Conservation (phyloP, 805 yeast genomes). For the Pichia scutulata region DNA sequence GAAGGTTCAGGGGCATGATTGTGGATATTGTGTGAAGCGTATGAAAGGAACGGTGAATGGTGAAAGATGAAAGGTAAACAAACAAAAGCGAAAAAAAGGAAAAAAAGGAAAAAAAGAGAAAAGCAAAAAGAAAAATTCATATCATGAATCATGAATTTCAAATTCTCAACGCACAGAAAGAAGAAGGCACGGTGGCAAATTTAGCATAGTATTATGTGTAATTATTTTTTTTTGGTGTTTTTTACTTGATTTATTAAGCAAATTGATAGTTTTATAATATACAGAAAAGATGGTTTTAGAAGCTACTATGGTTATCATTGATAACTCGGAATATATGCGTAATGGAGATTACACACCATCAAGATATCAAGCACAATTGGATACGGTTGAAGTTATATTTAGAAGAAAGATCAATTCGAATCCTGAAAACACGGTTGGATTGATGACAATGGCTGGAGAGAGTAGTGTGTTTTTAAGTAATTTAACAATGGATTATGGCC, state of each 20-base stretch:
- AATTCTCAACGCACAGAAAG: not conserved
- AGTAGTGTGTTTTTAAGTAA: constrained; percentile 87
- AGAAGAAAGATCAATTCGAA: constrained; percentile 78
- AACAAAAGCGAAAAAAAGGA: not conserved
- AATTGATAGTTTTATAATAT: too few relatives aligned
- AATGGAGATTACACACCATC: constrained; percentile 90
- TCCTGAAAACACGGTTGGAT: constrained; percentile 91
- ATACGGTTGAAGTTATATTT: constrained; percentile 81
- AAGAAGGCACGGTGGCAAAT: not conserved
- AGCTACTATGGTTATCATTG: constrained; percentile 92
- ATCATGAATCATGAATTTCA: too few relatives aligned
- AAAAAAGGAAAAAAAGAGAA: not conserved
- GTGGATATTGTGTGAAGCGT: too few relatives aligned
- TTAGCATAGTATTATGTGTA: too few relatives aligned
- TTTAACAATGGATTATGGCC: constrained; percentile 80
- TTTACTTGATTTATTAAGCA: too few relatives aligned
- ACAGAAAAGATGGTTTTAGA: constrained; percentile 68
- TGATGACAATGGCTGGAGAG: constrained; percentile 80
- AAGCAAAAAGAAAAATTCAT: not conserved
- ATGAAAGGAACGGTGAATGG: too few relatives aligned
- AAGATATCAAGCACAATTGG: constrained; percentile 87
- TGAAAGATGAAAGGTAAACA: not conserved
- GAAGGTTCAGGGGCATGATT: not conserved
- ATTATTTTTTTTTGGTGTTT: too few relatives aligned
- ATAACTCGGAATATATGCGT: constrained; percentile 92